Evolutionary conservation across 2,329 filamentous ascomycete genomes (phyloP).

Genomic region (Fusarium newnesense): DNA sequence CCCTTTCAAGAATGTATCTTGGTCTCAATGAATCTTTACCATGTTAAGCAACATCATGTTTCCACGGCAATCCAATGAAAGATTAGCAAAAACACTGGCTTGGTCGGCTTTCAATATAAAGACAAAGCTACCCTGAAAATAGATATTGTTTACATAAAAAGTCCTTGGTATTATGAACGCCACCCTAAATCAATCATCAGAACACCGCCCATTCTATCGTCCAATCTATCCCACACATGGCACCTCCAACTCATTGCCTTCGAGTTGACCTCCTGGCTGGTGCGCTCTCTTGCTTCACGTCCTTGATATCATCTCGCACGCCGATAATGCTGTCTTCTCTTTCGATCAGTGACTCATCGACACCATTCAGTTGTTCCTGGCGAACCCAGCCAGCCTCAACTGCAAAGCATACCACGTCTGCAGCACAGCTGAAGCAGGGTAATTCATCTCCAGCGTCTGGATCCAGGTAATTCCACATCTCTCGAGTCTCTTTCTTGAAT

Average conservation of each 20-base stretch:
- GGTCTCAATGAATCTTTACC: background rate
- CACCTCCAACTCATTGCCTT: conserved; percentile 14
- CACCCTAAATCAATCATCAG: conserved; percentile 4
- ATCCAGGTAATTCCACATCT: conserved; percentile 65
- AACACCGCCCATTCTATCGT: conserved; percentile 4
- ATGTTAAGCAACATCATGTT: conserved; percentile 6
- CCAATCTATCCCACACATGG: conserved; percentile 1
- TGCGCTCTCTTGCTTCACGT: conserved; percentile 32
- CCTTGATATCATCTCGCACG: conserved; percentile 41
- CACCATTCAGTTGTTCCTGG: conserved; percentile 61
- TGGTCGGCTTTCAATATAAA: background rate
- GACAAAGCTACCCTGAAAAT: background rate
- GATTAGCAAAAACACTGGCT: background rate
- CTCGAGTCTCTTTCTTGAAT: conserved; percentile 61
- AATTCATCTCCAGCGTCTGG: conserved; percentile 59
- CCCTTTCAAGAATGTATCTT: background rate
- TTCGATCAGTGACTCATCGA: conserved; percentile 49
- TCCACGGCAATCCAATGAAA: background rate
- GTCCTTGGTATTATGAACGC: conserved; percentile 31
- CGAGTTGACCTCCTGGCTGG: conserved; percentile 42
- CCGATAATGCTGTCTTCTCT: conserved; percentile 56
- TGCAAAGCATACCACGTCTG: conserved; percentile 66
- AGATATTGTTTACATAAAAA: background rate
- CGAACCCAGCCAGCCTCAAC: conserved; percentile 68
- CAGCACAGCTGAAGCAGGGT: conserved; percentile 65